Evolutionary conservation across 257 asterid species (phyloP).

Genomic region (Mentha longifolia): DNA sequence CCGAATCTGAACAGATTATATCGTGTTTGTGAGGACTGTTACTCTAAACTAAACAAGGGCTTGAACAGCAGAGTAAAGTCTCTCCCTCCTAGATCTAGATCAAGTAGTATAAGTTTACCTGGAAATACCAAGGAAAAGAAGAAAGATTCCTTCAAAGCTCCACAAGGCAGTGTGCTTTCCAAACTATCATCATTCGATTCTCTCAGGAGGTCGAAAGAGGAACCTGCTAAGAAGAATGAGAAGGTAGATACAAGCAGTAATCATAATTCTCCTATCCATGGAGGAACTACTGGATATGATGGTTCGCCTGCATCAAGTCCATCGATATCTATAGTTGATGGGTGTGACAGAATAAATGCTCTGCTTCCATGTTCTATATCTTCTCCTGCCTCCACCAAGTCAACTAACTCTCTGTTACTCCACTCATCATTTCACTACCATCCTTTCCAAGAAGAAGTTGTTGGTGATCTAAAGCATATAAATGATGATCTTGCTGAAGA

Average conservation of each 20-base stretch:
- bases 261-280: conserved; percentile 34
- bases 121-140: conserved; percentile 35
- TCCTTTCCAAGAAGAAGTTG: conserved; percentile 42
- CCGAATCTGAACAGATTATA: conserved; percentile 53
- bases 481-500: conserved; percentile 49
- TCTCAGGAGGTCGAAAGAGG: conserved; percentile 41
- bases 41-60: conserved; percentile 52
- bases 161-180: conserved; percentile 40
- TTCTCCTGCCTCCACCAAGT: conserved; percentile 49
- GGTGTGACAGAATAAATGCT: conserved; percentile 44
- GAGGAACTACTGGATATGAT: conserved; percentile 38
- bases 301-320: conserved; percentile 44
- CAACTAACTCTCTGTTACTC: conserved; percentile 38
- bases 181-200: conserved; percentile 64
- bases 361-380: conserved; percentile 49
- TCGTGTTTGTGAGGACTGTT: conserved; percentile 75
- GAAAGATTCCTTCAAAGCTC: conserved; percentile 30
- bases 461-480: conserved; percentile 48
- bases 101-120: conserved; percentile 33
- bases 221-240: conserved; percentile 38
- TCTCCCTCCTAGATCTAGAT: conserved; percentile 50
- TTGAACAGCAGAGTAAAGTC: conserved; percentile 39
- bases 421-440: conserved; percentile 41
- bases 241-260: conserved; percentile 39
- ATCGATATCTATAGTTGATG: conserved; percentile 43